A percentile compares a stretch with the other conserved stretches of the same genome.
These are phyloP conservation scores for Cordia subcordata DNA, from an alignment of 257 asterid genomes.

Conservation along the genomic window DNA sequence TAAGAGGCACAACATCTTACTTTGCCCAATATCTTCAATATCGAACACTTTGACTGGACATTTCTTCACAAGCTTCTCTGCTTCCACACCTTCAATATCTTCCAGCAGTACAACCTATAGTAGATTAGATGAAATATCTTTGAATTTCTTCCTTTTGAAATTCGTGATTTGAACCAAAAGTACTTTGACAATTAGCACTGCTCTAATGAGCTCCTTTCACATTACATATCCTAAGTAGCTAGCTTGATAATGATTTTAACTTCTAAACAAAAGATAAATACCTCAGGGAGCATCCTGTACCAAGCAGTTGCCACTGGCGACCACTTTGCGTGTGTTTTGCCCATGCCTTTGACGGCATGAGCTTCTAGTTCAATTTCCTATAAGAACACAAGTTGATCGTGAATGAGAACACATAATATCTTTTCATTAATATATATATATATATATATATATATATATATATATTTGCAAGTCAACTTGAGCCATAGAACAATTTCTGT, in stretches of 20 bases:
- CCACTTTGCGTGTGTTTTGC: conserved; percentile 98
- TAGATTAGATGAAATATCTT: neutral
- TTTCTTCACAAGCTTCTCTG: conserved; percentile 73
- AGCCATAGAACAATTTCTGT: no score
- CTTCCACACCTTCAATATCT: conserved; percentile 69
- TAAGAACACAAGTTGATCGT: conserved; percentile 8
- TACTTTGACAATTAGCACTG: neutral
- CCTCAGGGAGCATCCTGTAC: conserved; percentile 99
- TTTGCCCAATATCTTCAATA: conserved; percentile 78
- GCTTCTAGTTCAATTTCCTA: conserved; percentile 98
- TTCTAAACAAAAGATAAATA: conserved; percentile 12
- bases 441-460: neutral
- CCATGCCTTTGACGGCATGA: conserved; percentile 93
- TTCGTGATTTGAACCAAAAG: no score
- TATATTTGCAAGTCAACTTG: no score
- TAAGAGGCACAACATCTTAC: conserved; percentile 24
- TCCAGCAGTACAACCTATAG: conserved; percentile 60
- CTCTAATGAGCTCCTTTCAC: neutral
- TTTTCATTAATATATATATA: no score
- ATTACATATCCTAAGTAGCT: neutral
- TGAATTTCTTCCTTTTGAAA: no score
- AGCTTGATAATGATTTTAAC: neutral
- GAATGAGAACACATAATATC: neutral
- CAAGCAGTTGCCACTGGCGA: conserved; percentile 98
- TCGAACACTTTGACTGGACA: conserved; percentile 90